Conservation (phyloP, 352 stramenopile species). For the Globisporangium perplexum region DNA sequence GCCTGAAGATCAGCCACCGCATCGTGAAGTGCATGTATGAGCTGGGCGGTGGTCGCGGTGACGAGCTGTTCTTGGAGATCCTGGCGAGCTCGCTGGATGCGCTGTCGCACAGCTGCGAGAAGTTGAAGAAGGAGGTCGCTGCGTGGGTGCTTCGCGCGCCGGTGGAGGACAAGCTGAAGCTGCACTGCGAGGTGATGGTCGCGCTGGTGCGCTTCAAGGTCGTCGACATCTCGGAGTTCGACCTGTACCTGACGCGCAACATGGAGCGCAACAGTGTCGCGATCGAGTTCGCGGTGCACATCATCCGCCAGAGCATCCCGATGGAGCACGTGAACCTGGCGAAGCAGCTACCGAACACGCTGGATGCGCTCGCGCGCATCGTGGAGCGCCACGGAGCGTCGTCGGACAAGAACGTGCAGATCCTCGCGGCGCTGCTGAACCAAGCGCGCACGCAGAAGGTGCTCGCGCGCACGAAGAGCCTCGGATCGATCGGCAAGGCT, state of each 20-base stretch:
- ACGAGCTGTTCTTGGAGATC: slow-evolving; percentile 94
- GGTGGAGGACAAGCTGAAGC: slow-evolving; percentile 92
- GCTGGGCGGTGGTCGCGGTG: slow-evolving; percentile 70
- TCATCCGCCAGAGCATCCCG: slow-evolving; percentile 90
- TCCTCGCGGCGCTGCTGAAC: slow-evolving; percentile 70
- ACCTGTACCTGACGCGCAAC: slow-evolving; percentile 93
- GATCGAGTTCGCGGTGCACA: slow-evolving; percentile 95
- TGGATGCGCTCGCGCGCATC: slow-evolving; percentile 87
- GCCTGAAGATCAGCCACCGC: slow-evolving; percentile 93
- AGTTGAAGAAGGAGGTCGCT: slow-evolving; percentile 92
- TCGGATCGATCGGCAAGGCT: slow-evolving; percentile 41
- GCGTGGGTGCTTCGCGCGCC: slow-evolving; percentile 93
- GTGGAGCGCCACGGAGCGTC: slow-evolving; percentile 75
- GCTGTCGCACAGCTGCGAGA: slow-evolving; percentile 88
- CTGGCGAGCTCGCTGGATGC: slow-evolving; percentile 93
- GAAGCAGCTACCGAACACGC: slow-evolving; percentile 91
- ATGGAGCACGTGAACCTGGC: slow-evolving; percentile 90
- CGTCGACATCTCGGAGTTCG: slow-evolving; percentile 90
- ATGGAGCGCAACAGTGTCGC: slow-evolving; percentile 94
- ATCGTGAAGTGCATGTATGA: slow-evolving; percentile 99
- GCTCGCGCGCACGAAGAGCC: slow-evolving; percentile 30
- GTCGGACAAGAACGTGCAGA: slow-evolving; percentile 85
- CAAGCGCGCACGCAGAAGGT: slow-evolving; percentile 65
- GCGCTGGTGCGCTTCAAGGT: slow-evolving; percentile 94
- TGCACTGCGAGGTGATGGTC: slow-evolving; percentile 95